Conservation (phyloP, 2,329 filamentous ascomycete species). For the Aspergillus sp. region DNA sequence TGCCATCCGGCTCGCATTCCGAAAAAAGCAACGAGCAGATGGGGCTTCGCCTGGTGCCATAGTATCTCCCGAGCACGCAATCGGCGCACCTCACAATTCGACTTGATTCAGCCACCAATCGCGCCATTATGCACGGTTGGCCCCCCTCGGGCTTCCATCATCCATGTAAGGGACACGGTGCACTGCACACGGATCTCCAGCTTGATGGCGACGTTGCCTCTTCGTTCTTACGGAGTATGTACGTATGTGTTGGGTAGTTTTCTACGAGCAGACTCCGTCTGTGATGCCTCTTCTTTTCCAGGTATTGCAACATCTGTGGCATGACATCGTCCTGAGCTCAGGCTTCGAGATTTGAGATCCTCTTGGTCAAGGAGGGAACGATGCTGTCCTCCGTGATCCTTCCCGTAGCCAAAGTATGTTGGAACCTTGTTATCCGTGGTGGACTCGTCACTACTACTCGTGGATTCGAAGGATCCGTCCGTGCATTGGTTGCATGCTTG, state of each 20-base stretch:
- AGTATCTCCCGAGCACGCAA: conserved; percentile 22
- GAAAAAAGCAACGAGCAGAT: conserved; percentile 10
- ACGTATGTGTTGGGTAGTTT: background rate
- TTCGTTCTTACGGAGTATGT: background rate
- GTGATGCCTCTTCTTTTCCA: background rate
- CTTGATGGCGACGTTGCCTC: background rate
- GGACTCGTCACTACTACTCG: background rate
- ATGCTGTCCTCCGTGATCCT: background rate
- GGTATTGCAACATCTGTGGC: conserved; percentile 9
- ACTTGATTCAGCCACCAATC: background rate
- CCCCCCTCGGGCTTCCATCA: background rate
- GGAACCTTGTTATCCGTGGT: background rate
- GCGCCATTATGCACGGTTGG: background rate
- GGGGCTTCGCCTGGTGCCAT: conserved; percentile 16
- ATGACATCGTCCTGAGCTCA: conserved; percentile 8
- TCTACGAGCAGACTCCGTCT: background rate
- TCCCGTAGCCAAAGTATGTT: background rate
- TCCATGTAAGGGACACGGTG: background rate
- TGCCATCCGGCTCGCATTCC: conserved; percentile 7
- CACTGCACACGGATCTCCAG: background rate
- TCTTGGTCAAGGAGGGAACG: background rate
- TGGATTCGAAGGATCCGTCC: background rate
- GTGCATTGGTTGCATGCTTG: background rate
- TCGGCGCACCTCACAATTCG: conserved; percentile 10
- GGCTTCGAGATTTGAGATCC: background rate